Conservation (phyloP, 768 basidiomycete genomes). For the Tephrocybe rancida region DNA sequence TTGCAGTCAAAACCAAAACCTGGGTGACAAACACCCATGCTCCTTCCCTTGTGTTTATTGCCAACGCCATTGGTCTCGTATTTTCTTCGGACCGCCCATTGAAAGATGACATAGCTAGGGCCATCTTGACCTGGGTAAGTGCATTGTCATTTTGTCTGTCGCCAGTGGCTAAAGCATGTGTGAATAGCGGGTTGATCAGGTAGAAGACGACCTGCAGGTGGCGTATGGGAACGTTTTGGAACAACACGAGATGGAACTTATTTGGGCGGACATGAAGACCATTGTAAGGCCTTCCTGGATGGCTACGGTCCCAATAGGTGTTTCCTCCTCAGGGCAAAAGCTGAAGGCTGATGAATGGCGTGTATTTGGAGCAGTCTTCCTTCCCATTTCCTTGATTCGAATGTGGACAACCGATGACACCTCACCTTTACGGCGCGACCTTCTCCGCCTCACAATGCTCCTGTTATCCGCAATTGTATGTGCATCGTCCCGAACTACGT, state of each 20-base stretch:
- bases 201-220: neutral
- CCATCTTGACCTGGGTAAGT: neutral
- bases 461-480: slow-evolving; percentile 34
- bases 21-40: too few relatives aligned
- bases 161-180: neutral
- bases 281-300: slow-evolving; percentile 28
- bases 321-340: slow-evolving; percentile 22
- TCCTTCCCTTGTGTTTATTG: neutral
- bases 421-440: slow-evolving; percentile 22
- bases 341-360: slow-evolving; percentile 40
- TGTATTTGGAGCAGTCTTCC: slow-evolving; percentile 31
- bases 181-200: neutral
- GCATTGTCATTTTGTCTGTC: neutral
- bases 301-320: slow-evolving; percentile 23
- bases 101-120: neutral
- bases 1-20: too few relatives aligned
- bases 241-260: slow-evolving; percentile 4
- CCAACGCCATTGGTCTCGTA: neutral
- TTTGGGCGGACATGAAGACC: slow-evolving; percentile 1
- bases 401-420: slow-evolving; percentile 33
- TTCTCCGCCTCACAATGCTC: slow-evolving; percentile 30
- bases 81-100: neutral
- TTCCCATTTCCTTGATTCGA: slow-evolving; percentile 35
- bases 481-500: slow-evolving; percentile 21
- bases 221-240: neutral